These are phyloP conservation scores for Farysia itapuensis DNA, from an alignment of 1,284 basidiomycete species.

Conservation along the genomic window DNA sequence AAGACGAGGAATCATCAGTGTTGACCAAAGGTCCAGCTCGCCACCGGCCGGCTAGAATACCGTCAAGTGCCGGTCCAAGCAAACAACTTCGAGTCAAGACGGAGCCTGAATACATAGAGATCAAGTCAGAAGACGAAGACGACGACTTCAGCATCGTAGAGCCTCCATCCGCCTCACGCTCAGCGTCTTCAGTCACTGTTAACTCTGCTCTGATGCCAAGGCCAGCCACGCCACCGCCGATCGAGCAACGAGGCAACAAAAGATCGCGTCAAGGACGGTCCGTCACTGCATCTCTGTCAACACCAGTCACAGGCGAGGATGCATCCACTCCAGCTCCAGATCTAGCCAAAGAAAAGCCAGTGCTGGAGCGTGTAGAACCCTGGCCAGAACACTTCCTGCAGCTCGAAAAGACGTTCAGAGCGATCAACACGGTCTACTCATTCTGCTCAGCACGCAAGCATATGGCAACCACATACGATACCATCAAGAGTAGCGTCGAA, in stretches of 20 bases:
- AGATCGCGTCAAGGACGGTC: conserved; percentile 14
- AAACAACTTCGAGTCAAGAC: conserved; percentile 8
- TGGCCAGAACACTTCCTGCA: conserved; percentile 61
- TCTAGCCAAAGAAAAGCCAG: conserved; percentile 3
- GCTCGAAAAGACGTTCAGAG: conserved; percentile 66
- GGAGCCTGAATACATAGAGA: conserved; percentile 24
- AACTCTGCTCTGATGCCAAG: too few species aligned
- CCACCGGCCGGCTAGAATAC: background rate
- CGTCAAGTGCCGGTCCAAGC: too few species aligned
- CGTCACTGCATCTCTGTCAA: conserved; percentile 4
- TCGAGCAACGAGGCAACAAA: conserved; percentile 2
- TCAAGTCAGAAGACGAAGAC: conserved; percentile 38
- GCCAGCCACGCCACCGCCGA: conserved; percentile 7
- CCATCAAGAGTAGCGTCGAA: conserved; percentile 76
- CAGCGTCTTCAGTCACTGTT: too few species aligned
- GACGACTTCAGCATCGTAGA: too few species aligned
- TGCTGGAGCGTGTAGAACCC: conserved; percentile 24
- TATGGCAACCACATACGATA: conserved; percentile 76
- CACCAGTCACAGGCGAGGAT: background rate
- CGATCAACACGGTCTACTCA: conserved; percentile 84
- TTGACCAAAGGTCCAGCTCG: background rate
- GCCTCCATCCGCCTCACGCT: too few species aligned
- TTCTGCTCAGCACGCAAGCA: conserved; percentile 82
- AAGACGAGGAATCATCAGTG: background rate
- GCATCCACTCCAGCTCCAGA: conserved; percentile 7